phyloP scores from a whole-genome alignment of 257 asterid species.

The Agastache rugosa region DNA sequence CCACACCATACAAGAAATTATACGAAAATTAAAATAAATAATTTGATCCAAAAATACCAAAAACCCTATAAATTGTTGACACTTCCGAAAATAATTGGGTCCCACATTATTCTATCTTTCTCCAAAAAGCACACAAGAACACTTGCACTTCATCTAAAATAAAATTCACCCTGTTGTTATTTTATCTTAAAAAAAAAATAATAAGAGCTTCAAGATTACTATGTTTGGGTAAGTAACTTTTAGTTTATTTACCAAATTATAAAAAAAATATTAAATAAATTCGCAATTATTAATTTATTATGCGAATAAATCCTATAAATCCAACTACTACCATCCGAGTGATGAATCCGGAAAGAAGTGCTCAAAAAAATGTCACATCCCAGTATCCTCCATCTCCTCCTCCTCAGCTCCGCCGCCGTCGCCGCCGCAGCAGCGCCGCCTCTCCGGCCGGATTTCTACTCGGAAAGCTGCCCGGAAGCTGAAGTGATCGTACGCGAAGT shows the following conservation, averaged over 20 bases:
- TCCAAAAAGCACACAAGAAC: not conserved
- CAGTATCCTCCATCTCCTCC: constrained; percentile 37
- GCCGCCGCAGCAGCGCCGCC: constrained; percentile 40
- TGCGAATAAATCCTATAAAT: constrained; percentile 19
- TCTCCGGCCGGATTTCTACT: constrained; percentile 63
- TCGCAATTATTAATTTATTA: not conserved
- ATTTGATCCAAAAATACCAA: not conserved
- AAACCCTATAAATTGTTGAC: constrained; percentile 6
- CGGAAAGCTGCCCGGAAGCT: constrained; percentile 71
- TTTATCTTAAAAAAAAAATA: too few species aligned
- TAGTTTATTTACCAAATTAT: not conserved
- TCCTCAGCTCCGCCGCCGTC: constrained; percentile 28
- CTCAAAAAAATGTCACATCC: constrained; percentile 43
- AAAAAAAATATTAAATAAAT: too few species aligned
- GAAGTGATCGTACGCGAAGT: constrained; percentile 66
- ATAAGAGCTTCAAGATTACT: not conserved
- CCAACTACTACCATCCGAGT: not conserved
- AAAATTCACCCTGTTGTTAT: too few species aligned
- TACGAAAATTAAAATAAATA: not conserved
- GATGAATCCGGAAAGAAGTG: constrained; percentile 10
- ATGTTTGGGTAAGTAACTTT: not conserved
- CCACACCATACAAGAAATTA: not conserved
- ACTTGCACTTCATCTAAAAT: not conserved
- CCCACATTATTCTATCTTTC: not conserved
- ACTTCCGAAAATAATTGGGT: not conserved